phyloP scores from a whole-genome alignment of 2,329 filamentous ascomycete species.

The Monosporascus sp. region DNA sequence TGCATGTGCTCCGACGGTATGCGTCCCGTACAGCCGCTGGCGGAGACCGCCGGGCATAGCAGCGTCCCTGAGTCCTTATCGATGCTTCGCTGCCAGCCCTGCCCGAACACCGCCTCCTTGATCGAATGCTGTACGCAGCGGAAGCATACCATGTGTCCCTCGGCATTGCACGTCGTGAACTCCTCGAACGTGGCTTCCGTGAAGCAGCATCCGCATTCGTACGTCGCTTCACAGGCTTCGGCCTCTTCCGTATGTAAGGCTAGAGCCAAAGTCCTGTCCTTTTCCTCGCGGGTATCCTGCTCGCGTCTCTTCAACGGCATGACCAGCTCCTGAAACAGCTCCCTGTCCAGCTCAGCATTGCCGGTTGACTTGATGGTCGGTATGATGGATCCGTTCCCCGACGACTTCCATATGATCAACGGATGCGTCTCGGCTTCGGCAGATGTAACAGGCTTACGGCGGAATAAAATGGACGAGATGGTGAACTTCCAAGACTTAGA shows the following conservation, averaged over 20 bases:
- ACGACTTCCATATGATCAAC: slow-evolving; percentile 56
- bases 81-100: slow-evolving; percentile 82
- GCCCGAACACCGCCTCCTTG: slow-evolving; percentile 86
- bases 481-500: slow-evolving; percentile 75
- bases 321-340: slow-evolving; percentile 56
- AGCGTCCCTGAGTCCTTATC: slow-evolving; percentile 68
- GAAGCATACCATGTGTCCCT: slow-evolving; percentile 73
- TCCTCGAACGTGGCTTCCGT: slow-evolving; percentile 67
- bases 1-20: slow-evolving; percentile 66
- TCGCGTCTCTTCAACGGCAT: slow-evolving; percentile 45
- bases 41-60: slow-evolving; percentile 73
- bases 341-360: slow-evolving; percentile 58
- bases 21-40: slow-evolving; percentile 67
- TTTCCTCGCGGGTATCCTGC: slow-evolving; percentile 39
- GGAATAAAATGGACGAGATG: slow-evolving; percentile 64
- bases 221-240: slow-evolving; percentile 48
- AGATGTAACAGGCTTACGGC: slow-evolving; percentile 52
- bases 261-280: slow-evolving; percentile 49
- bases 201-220: slow-evolving; percentile 79
- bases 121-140: slow-evolving; percentile 77
- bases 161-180: slow-evolving; percentile 63
- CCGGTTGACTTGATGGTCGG: slow-evolving; percentile 64
- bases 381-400: slow-evolving; percentile 49
- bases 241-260: slow-evolving; percentile 55
- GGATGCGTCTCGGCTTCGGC: slow-evolving; percentile 56